A percentile compares a stretch with the other conserved stretches of the same genome.
Conservation (phyloP, 352 stramenopile genomes). For the Pythium aphanidermatum region DNA sequence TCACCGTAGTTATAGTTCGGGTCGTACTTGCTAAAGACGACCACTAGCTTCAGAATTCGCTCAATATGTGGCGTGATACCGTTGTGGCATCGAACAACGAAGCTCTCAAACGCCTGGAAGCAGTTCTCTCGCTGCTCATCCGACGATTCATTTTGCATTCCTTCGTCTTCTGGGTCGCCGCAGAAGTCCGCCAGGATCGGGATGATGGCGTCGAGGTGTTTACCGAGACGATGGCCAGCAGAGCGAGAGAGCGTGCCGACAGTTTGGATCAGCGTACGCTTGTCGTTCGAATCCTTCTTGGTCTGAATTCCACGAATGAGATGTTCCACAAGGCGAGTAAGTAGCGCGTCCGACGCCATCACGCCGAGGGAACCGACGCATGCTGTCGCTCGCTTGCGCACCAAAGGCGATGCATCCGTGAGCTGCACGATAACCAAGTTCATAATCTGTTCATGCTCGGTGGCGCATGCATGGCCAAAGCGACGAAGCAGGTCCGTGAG, state of each 20-base stretch:
- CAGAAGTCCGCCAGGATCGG: conserved; percentile 96
- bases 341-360: conserved; percentile 92
- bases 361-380: conserved; percentile 94
- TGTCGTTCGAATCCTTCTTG: conserved; percentile 62
- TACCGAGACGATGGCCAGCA: conserved; percentile 93
- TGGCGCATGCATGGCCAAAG: conserved; percentile 90
- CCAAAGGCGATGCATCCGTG: conserved; percentile 70
- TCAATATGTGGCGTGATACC: conserved; percentile 95
- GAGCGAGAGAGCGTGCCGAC: conserved; percentile 96
- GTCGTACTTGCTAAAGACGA: conserved; percentile 96
- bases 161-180: conserved; percentile 88
- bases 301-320: conserved; percentile 89
- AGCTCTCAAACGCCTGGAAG: conserved; percentile 97
- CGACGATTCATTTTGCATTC: conserved; percentile 89
- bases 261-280: conserved; percentile 93
- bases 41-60: conserved; percentile 85
- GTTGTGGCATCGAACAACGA: conserved; percentile 94
- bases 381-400: conserved; percentile 94
- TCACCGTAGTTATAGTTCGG: conserved; percentile 98
- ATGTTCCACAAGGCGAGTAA: conserved; percentile 91
- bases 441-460: conserved; percentile 89
- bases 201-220: conserved; percentile 94
- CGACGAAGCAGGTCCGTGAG: conserved; percentile 95
- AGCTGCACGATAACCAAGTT: conserved; percentile 82
- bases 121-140: conserved; percentile 97